phyloP scores from a whole-genome alignment of 73 alveolate genomes.

The Urostyla sp. region DNA sequence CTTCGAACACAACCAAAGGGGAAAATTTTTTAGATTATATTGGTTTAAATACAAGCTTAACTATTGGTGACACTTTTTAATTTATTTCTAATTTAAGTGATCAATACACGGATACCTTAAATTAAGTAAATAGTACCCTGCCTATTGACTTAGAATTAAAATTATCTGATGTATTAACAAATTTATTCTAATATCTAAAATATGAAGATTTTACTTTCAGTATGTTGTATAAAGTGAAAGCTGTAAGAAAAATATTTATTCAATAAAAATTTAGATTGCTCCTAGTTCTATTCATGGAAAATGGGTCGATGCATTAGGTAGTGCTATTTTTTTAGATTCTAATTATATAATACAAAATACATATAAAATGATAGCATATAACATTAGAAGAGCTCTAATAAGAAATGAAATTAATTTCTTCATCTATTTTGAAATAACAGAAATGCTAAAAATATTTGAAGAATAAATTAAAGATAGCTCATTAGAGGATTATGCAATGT shows the following conservation, averaged over 20 bases:
- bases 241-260: too few relatives aligned
- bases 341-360: constrained; percentile 58
- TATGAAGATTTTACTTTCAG: constrained; percentile 21
- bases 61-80: background rate
- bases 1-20: constrained; percentile 28
- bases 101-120: too few relatives aligned
- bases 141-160: too few relatives aligned
- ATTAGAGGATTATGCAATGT: constrained; percentile 37
- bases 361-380: constrained; percentile 28
- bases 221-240: constrained; percentile 21
- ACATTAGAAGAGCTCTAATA: background rate
- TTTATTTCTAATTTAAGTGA: too few relatives aligned
- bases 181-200: too few relatives aligned
- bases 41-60: background rate
- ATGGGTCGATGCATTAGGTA: constrained; percentile 83
- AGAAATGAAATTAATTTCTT: background rate
- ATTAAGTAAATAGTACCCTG: too few relatives aligned
- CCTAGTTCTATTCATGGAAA: constrained; percentile 67
- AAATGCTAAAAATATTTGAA: background rate
- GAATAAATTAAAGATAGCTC: background rate
- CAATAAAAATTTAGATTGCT: background rate
- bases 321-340: constrained; percentile 76
- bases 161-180: too few relatives aligned
- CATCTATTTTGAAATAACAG: background rate
- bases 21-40: constrained; percentile 5